These are phyloP conservation scores for Hirsutella rhossiliensis DNA, from an alignment of 2,329 filamentous ascomycete genomes.

Conservation along the genomic window DNA sequence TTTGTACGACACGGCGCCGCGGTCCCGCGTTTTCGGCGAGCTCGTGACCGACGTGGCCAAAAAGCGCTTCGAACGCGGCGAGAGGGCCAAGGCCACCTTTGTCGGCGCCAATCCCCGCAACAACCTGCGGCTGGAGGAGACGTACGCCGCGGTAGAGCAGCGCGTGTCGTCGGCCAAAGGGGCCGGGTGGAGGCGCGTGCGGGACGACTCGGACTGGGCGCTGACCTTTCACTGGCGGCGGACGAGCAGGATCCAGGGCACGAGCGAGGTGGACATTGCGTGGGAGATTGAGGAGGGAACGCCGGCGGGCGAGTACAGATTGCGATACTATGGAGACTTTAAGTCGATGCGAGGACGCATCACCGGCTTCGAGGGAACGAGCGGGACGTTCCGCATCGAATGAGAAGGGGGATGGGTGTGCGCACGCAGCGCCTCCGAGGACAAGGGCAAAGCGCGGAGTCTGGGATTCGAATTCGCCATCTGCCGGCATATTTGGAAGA, in stretches of 20 bases:
- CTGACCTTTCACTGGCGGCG: constrained; percentile 70
- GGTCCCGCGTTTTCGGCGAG: constrained; percentile 59
- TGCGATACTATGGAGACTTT: constrained; percentile 72
- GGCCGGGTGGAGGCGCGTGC: constrained; percentile 49
- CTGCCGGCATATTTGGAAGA: not conserved
- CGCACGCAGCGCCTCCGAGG: not conserved
- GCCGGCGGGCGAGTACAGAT: constrained; percentile 53
- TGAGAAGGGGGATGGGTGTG: not conserved
- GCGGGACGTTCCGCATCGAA: constrained; percentile 33
- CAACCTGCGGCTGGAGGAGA: constrained; percentile 65
- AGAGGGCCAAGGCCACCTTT: constrained; percentile 54
- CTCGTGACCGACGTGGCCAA: constrained; percentile 40
- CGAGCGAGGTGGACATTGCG: constrained; percentile 60
- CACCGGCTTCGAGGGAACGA: constrained; percentile 55
- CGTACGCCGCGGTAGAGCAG: constrained; percentile 63
- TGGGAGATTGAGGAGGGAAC: constrained; percentile 64
- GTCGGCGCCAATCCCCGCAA: constrained; percentile 83
- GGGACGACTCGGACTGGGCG: constrained; percentile 74
- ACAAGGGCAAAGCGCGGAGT: not conserved
- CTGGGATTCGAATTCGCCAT: not conserved
- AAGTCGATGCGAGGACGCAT: constrained; percentile 48
- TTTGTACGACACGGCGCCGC: constrained; percentile 53
- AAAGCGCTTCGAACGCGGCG: constrained; percentile 40
- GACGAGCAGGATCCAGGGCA: constrained; percentile 55
- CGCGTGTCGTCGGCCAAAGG: constrained; percentile 6